phyloP scores from a whole-genome alignment of 495 filamentous ascomycete species.

The Talaromyces thailandensis region DNA sequence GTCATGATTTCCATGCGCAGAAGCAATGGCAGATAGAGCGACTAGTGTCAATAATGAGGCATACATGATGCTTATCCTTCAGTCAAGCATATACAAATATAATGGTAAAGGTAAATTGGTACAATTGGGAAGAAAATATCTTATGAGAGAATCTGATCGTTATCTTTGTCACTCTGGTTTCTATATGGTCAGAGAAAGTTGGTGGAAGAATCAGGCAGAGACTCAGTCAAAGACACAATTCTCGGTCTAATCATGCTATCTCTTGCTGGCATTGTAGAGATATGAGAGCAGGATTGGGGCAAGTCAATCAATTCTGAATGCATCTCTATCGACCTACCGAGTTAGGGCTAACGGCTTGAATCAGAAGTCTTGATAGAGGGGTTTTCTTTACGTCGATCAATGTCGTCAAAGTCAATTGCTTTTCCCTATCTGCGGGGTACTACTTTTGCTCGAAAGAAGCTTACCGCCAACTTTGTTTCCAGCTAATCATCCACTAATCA shows the following conservation, averaged over 20 bases:
- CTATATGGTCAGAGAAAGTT: background rate
- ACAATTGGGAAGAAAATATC: background rate
- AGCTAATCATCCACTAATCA: background rate
- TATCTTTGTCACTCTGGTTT: background rate
- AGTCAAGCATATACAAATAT: background rate
- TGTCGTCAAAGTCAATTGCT: background rate
- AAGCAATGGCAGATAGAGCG: constrained; percentile 26
- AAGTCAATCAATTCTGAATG: background rate
- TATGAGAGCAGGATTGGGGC: background rate
- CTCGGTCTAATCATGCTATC: background rate
- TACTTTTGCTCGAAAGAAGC: background rate
- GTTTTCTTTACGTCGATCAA: background rate
- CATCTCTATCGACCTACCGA: constrained; percentile 1
- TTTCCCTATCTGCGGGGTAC: background rate
- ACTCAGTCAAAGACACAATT: background rate
- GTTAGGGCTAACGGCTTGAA: background rate
- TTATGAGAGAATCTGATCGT: background rate
- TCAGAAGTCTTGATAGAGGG: background rate
- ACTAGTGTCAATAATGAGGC: constrained; percentile 8
- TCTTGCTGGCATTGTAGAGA: background rate
- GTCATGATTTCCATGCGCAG: constrained; percentile 42
- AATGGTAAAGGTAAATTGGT: background rate
- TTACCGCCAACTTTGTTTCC: background rate
- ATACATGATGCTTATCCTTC: background rate
- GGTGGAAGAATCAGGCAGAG: background rate